phyloP scores from a whole-genome alignment of 1,139 yeast genomes.

The Nematodospora anomalae region DNA sequence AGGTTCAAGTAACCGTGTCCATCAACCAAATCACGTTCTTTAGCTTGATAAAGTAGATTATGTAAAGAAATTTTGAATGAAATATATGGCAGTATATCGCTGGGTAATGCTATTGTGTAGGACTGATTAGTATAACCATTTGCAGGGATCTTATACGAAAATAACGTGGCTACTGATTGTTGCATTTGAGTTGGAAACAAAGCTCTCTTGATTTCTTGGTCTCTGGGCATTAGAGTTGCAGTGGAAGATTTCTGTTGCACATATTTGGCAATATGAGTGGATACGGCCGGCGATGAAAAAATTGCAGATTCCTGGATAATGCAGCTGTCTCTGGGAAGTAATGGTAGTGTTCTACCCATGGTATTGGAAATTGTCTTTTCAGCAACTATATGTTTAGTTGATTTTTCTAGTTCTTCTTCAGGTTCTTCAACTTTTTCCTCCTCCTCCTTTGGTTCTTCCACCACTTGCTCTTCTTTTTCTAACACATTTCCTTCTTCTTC shows the following conservation, averaged over 20 bases:
- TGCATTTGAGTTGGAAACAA: conserved; percentile 36
- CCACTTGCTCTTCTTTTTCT: conserved; percentile 16
- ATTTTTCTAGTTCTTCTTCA: conserved; percentile 13
- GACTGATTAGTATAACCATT: conserved; percentile 45
- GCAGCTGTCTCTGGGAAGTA: conserved; percentile 26
- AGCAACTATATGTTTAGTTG: conserved; percentile 10
- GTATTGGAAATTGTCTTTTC: conserved; percentile 19
- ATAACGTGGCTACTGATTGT: conserved; percentile 29
- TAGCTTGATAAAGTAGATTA: conserved; percentile 37
- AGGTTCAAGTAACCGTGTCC: conserved; percentile 31
- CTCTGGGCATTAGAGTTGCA: conserved; percentile 16
- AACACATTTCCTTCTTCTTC: conserved; percentile 17
- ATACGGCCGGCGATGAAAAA: conserved; percentile 36
- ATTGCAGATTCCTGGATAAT: conserved; percentile 39
- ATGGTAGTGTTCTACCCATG: conserved; percentile 33
- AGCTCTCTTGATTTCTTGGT: conserved; percentile 29
- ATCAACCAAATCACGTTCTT: conserved; percentile 31
- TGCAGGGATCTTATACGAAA: conserved; percentile 49
- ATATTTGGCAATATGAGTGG: conserved; percentile 26
- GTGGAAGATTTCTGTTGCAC: conserved; percentile 27
- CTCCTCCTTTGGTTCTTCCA: conserved; percentile 8
- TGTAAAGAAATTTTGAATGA: conserved; percentile 47
- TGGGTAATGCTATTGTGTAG: conserved; percentile 45
- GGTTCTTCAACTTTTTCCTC: conserved; percentile 16
- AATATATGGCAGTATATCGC: conserved; percentile 44